These are phyloP conservation scores for Tetracladium setigerum DNA, from an alignment of 495 filamentous ascomycete species.

Conservation along the genomic window DNA sequence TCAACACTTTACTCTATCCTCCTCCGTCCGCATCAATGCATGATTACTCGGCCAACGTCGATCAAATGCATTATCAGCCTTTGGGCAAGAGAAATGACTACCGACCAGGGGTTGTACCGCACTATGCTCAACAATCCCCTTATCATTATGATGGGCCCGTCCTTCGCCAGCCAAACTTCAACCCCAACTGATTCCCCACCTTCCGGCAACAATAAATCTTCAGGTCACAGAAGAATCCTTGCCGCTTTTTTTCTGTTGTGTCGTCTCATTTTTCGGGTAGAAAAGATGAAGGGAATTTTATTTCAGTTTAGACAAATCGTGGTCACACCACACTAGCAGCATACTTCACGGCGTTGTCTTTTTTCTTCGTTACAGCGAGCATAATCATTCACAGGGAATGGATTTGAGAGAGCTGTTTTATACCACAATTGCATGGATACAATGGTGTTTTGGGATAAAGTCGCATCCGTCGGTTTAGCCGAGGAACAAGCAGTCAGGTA, in stretches of 20 bases:
- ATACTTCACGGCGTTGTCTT: constrained; percentile 8
- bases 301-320: constrained; percentile 2
- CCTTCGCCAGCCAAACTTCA: constrained; percentile 29
- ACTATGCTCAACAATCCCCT: constrained; percentile 34
- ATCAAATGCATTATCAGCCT: constrained; percentile 96
- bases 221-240: not conserved
- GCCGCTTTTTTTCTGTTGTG: constrained; percentile 3
- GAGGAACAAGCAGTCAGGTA: no score
- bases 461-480: no score
- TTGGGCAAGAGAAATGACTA: constrained; percentile 72
- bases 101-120: constrained; percentile 77
- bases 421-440: constrained; percentile 15
- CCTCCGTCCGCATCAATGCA: constrained; percentile 75
- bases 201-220: constrained; percentile 12
- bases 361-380: not conserved
- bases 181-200: constrained; percentile 21
- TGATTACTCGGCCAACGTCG: constrained; percentile 57
- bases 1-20: constrained; percentile 83
- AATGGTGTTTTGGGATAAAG: constrained; percentile 6
- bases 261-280: constrained; percentile 6
- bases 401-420: not conserved
- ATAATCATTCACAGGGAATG: no score
- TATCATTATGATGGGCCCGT: constrained; percentile 27
- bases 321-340: constrained; percentile 11
- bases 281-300: constrained; percentile 2